A percentile compares a stretch with the other conserved stretches of the same genome.
These are phyloP conservation scores for Cyclotella baltica DNA, from an alignment of 108 stramenopile genomes.

Conservation along the genomic window DNA sequence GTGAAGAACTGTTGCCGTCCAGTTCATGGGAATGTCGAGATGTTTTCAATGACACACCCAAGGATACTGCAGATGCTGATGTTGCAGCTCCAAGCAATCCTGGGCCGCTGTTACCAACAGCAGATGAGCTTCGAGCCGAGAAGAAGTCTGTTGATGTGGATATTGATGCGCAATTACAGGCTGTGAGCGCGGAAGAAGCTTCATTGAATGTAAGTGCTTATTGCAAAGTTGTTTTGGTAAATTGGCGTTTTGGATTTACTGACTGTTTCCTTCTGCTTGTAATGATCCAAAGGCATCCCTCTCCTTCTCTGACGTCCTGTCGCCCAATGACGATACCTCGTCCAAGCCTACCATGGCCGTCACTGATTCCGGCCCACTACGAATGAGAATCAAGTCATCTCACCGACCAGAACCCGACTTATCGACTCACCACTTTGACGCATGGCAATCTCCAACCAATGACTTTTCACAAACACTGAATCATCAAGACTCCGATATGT, in stretches of 20 bases:
- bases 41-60: slow-evolving; percentile 27
- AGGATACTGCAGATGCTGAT: not conserved
- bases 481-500: no score
- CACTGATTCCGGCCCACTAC: slow-evolving; percentile 46
- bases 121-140: slow-evolving; percentile 27
- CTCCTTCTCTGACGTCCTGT: slow-evolving; percentile 46
- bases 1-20: slow-evolving; percentile 19
- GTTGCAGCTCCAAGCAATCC: slow-evolving; percentile 1
- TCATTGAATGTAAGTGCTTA: slow-evolving; percentile 8
- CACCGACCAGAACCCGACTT: slow-evolving; percentile 17
- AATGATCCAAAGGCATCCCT: slow-evolving; percentile 16
- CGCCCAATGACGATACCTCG: slow-evolving; percentile 33
- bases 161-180: slow-evolving; percentile 6
- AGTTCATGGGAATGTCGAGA: slow-evolving; percentile 28
- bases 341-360: slow-evolving; percentile 27
- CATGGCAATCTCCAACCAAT: slow-evolving; percentile 43
- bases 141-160: slow-evolving; percentile 7
- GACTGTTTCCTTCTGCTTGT: no score
- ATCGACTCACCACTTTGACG: slow-evolving; percentile 52
- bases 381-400: slow-evolving; percentile 41
- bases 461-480: slow-evolving; percentile 7
- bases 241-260: no score
- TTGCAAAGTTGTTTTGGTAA: no score
- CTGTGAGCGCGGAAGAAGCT: not conserved
- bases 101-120: slow-evolving; percentile 27